Evolutionary conservation across 2,329 filamentous ascomycete species (phyloP).

Genomic region (Fusarium gaditjirri): DNA sequence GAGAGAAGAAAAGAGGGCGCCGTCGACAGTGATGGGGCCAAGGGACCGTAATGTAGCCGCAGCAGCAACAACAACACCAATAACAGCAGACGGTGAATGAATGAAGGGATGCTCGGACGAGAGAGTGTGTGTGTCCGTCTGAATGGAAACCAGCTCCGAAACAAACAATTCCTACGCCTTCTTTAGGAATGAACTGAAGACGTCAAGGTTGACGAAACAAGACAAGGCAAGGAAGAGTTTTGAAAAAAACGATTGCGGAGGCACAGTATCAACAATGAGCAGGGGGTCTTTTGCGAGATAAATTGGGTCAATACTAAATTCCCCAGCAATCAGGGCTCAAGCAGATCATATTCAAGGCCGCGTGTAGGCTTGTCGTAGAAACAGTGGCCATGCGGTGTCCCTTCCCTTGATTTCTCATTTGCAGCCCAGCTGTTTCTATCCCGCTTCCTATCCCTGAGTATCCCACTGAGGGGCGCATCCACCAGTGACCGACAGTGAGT

Average conservation of each 20-base stretch:
- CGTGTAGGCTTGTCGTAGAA: slow-evolving; percentile 25
- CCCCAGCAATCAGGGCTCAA: slow-evolving; percentile 35
- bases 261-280: slow-evolving; percentile 14
- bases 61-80: neutral
- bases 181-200: slow-evolving; percentile 35
- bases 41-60: slow-evolving; percentile 31
- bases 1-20: slow-evolving; percentile 1
- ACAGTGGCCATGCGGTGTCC: slow-evolving; percentile 8
- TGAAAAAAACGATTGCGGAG: slow-evolving; percentile 15
- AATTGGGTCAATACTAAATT: slow-evolving; percentile 27
- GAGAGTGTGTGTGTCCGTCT: neutral
- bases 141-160: slow-evolving; percentile 37
- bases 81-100: slow-evolving; percentile 1
- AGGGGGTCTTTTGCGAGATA: slow-evolving; percentile 13
- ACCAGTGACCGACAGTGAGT: neutral
- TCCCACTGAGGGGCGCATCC: slow-evolving; percentile 11
- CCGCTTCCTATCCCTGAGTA: slow-evolving; percentile 3
- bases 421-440: neutral
- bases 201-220: slow-evolving; percentile 21
- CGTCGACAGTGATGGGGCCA: neutral
- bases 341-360: slow-evolving; percentile 27
- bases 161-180: slow-evolving; percentile 38
- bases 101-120: neutral
- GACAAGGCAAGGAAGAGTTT: slow-evolving; percentile 26
- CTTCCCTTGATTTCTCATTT: slow-evolving; percentile 22